A percentile compares a stretch with the other conserved stretches of the same genome.
Evolutionary conservation across 2,329 filamentous ascomycete genomes (phyloP).

Genomic region (Diaporthe sp.): DNA sequence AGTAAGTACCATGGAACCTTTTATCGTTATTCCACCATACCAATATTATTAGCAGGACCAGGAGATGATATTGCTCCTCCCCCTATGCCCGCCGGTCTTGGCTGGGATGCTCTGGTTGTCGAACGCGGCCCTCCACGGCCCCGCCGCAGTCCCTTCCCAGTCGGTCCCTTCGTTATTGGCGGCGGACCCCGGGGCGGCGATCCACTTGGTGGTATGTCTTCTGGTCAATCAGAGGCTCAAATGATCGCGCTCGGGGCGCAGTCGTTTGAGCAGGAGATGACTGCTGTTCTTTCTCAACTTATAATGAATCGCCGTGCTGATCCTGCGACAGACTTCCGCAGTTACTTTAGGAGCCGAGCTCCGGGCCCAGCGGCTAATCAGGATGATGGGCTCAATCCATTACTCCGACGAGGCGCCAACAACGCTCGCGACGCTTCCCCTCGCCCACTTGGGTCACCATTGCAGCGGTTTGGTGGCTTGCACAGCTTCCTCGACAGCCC

Average conservation of each 20-base stretch:
- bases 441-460: conserved; percentile 63
- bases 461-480: conserved; percentile 64
- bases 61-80: conserved; percentile 60
- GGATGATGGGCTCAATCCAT: conserved; percentile 89
- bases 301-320: conserved; percentile 42
- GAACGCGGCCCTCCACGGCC: conserved; percentile 66
- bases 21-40: conserved; percentile 24
- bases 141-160: conserved; percentile 74
- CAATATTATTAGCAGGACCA: conserved; percentile 40
- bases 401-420: conserved; percentile 76
- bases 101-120: conserved; percentile 69
- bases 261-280: conserved; percentile 34
- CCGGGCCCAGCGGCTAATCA: conserved; percentile 66
- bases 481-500: conserved; percentile 63
- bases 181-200: conserved; percentile 64
- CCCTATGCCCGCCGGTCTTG: conserved; percentile 61
- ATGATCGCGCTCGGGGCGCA: conserved; percentile 32
- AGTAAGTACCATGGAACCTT: conserved; percentile 57
- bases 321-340: conserved; percentile 59
- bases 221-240: conserved; percentile 37
- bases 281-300: conserved; percentile 33
- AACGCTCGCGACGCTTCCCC: conserved; percentile 60
- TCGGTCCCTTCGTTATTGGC: conserved; percentile 65
- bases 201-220: conserved; percentile 62
- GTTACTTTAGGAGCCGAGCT: conserved; percentile 67